A percentile compares a stretch with the other conserved stretches of the same genome.
phyloP scores from a whole-genome alignment of 257 asterid genomes.

The Nicotiana benthamiana region DNA sequence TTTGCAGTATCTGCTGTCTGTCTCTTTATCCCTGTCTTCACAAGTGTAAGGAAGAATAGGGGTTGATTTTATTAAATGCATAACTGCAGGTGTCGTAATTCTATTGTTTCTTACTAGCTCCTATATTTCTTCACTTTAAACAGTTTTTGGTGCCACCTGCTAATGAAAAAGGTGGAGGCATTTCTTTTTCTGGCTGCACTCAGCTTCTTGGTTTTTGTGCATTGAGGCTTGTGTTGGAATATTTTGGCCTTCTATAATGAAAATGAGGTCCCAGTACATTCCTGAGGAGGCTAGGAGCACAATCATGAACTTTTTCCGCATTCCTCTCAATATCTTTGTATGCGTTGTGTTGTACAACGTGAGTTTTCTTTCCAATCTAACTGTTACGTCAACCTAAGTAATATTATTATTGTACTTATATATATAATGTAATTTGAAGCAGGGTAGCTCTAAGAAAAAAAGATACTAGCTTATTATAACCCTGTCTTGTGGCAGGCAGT shows the following conservation, averaged over 20 bases:
- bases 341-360: constrained; percentile 93
- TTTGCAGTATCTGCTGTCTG: constrained; percentile 77
- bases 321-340: constrained; percentile 91
- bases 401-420: background rate
- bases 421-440: background rate
- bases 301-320: constrained; percentile 93
- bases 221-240: constrained; percentile 92
- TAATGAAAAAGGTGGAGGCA: constrained; percentile 56
- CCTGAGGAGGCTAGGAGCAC: constrained; percentile 99
- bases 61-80: background rate
- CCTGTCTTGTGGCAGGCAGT: background rate
- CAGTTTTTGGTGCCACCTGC: constrained; percentile 72
- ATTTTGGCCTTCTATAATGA: constrained; percentile 99
- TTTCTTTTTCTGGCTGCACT: constrained; percentile 67
- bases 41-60: constrained; percentile 45
- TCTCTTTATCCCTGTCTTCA: constrained; percentile 64
- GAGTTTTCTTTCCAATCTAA: constrained; percentile 19
- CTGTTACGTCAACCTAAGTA: background rate
- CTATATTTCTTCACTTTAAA: background rate
- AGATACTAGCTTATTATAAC: background rate
- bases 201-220: constrained; percentile 89
- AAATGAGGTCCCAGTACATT: constrained; percentile 96
- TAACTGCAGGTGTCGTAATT: constrained; percentile 14
- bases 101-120: background rate
- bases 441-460: background rate